Evolutionary conservation across 1,284 basidiomycete genomes (phyloP).

Genomic region (Trametes polyzona): DNA sequence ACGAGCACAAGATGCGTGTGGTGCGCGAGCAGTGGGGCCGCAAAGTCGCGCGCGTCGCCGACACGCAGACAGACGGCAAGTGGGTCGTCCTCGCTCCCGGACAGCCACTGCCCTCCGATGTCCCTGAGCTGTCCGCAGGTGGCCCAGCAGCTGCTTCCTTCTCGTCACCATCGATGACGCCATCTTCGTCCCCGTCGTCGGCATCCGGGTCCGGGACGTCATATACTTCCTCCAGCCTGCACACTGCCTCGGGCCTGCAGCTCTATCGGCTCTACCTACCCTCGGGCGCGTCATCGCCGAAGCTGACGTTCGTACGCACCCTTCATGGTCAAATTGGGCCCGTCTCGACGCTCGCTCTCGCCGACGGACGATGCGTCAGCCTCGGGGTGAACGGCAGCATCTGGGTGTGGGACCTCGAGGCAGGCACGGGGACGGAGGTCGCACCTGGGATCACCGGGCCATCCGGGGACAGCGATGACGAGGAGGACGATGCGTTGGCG

Average conservation of each 20-base stretch:
- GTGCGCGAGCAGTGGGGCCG: conserved; percentile 78
- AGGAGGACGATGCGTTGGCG: conserved; percentile 12
- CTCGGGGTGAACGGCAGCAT: conserved; percentile 70
- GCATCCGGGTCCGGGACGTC: conserved; percentile 32
- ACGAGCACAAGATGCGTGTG: conserved; percentile 59
- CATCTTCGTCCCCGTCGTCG: conserved; percentile 21
- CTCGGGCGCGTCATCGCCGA: conserved; percentile 53
- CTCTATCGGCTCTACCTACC: conserved; percentile 75
- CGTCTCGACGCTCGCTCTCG: conserved; percentile 67
- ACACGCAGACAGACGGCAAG: conserved; percentile 79
- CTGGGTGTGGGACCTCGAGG: conserved; percentile 85
- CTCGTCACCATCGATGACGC: too few relatives aligned
- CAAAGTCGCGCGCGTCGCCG: conserved; percentile 67
- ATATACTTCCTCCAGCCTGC: conserved; percentile 38
- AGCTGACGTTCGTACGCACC: conserved; percentile 71
- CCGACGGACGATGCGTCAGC: conserved; percentile 81
- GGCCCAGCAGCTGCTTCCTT: too few relatives aligned
- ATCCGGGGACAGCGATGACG: neutral
- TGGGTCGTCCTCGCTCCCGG: conserved; percentile 79
- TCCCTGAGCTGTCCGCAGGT: too few relatives aligned
- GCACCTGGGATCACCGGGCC: conserved; percentile 14
- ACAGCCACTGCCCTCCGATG: conserved; percentile 33
- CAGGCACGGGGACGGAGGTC: conserved; percentile 64
- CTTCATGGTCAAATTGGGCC: conserved; percentile 69
- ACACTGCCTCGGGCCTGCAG: conserved; percentile 63